Base-by-base conservation (phyloP, 768 basidiomycete genomes). In the Lactarius pseudohatsudake region DNA sequence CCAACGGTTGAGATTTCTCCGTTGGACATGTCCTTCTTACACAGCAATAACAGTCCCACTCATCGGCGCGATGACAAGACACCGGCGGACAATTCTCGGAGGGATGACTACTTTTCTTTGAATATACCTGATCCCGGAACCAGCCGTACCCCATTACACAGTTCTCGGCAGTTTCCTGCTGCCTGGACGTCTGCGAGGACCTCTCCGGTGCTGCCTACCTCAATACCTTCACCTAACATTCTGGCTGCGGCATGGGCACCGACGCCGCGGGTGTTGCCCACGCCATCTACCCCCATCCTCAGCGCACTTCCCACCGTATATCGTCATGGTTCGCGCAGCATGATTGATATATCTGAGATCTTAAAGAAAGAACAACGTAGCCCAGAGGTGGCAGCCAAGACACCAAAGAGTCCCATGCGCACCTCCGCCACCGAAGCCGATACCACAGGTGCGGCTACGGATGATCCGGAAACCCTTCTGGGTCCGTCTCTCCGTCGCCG, bases 401-500 rank as follows among this genome's bases (percentile, higher is more conserved):
- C 63, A 6, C 70, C 70, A n/a, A 64, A 55, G 22, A 40, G 54
- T 20, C 34, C 64, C 47, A n/a, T 57, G 34, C 30, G 26, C 59
- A 13, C 26, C 16, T 40, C 57, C 32, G 30, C n/a, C 6, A 20
- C 7, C 55, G 60, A 62, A 30, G 45, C 41, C 9, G 66, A 68
- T 59, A 45, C 53, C 16, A 26, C 30, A 10, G 60, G 28, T 32
- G 58, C 57, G 11, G 58, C 63, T 4, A 62, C 68, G 10, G 53
- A n/a, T 43, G 59, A 59, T 26, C 62, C 41, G 9, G 64, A 36
- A 20, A 43, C 38, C 32, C 45, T 45, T 40, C 66, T 66, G 7
- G 76, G 79, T 8, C 78, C 79, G 65, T 78, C 82, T 15, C 74
- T 88, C 22, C 82, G 84, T 36, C 80, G 87, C n/a, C 82, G 83